Conservation (phyloP, 306 rosid genomes). For the Nissolia schottii region DNA sequence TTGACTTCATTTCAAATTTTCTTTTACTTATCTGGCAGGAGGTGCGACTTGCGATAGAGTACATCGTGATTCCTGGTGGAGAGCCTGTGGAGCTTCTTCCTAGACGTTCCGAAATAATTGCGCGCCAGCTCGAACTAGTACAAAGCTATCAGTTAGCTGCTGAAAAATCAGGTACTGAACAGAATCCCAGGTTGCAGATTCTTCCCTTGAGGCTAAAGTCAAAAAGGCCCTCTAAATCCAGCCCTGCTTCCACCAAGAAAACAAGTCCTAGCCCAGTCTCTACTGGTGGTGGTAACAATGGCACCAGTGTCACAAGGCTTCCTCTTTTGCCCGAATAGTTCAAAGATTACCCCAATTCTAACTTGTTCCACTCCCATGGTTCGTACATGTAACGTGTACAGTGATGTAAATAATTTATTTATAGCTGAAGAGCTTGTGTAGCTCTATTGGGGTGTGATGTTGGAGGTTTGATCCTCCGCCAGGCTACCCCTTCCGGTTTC, state of each 20-base stretch:
- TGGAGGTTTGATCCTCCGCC: slow-evolving; percentile 16
- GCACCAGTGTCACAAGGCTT: slow-evolving; percentile 54
- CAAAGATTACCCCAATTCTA: slow-evolving; percentile 23
- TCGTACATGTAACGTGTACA: slow-evolving; percentile 42
- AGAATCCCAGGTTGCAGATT: slow-evolving; percentile 94
- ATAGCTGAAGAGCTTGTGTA: background rate
- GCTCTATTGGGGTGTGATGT: background rate
- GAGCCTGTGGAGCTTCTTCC: slow-evolving; percentile 99
- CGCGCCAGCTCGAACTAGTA: slow-evolving; percentile 88
- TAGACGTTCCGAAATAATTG: slow-evolving; percentile 83
- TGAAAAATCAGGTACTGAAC: slow-evolving; percentile 86
- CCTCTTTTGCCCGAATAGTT: slow-evolving; percentile 69
- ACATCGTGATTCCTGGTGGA: slow-evolving; percentile 98
- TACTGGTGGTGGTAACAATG: slow-evolving; percentile 31
- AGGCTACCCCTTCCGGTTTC: slow-evolving; percentile 3
- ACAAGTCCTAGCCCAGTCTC: slow-evolving; percentile 33
- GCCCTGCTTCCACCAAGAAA: slow-evolving; percentile 36
- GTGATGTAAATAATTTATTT: slow-evolving; percentile 41
- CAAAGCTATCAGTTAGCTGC: slow-evolving; percentile 87
- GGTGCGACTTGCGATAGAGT: slow-evolving; percentile 97
- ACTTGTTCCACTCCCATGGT: slow-evolving; percentile 33
- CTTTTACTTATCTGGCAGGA: slow-evolving; percentile 47
- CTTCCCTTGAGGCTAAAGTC: slow-evolving; percentile 65
- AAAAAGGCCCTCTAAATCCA: slow-evolving; percentile 45
- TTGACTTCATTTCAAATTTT: background rate